Conservation (phyloP, 140 eudicot species). For the Stevia rebaudiana region DNA sequence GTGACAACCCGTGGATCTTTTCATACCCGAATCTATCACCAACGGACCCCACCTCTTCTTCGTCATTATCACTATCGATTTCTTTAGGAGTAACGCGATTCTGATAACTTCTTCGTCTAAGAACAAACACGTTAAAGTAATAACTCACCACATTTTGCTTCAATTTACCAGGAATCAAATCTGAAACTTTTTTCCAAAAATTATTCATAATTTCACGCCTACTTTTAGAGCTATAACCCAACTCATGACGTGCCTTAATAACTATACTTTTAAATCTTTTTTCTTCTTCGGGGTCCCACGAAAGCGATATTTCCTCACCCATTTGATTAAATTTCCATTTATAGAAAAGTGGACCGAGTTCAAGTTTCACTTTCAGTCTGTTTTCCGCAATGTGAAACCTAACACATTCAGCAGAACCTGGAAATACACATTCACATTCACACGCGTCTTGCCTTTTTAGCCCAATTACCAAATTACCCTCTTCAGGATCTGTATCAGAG, state of each 20-base stretch:
- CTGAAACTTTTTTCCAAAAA: conserved; percentile 20
- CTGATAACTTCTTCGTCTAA: conserved; percentile 34
- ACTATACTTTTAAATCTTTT: conserved; percentile 27
- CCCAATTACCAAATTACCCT: conserved; percentile 15
- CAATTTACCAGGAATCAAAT: conserved; percentile 14
- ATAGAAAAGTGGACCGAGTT: conserved; percentile 32
- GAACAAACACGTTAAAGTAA: conserved; percentile 37
- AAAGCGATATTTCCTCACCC: conserved; percentile 35
- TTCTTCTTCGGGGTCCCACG: conserved; percentile 37
- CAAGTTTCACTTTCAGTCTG: conserved; percentile 25
- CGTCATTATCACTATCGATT: conserved; percentile 38
- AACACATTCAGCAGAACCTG: conserved; percentile 38
- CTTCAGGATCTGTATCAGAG: not conserved
- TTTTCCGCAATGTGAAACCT: conserved; percentile 42
- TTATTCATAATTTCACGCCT: conserved; percentile 31
- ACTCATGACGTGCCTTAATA: conserved; percentile 22
- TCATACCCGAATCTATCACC: conserved; percentile 41
- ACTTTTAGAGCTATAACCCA: conserved; percentile 22
- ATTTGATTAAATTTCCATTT: conserved; percentile 32
- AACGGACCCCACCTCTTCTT: conserved; percentile 36
- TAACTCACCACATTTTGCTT: conserved; percentile 28
- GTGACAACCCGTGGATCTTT: conserved; percentile 29
- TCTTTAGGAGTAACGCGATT: conserved; percentile 28
- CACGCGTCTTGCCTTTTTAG: conserved; percentile 27
- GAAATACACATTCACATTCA: conserved; percentile 31